These are phyloP conservation scores for Nannizzia gypsea DNA, from an alignment of 2,329 filamentous ascomycete genomes.

Conservation along the genomic window DNA sequence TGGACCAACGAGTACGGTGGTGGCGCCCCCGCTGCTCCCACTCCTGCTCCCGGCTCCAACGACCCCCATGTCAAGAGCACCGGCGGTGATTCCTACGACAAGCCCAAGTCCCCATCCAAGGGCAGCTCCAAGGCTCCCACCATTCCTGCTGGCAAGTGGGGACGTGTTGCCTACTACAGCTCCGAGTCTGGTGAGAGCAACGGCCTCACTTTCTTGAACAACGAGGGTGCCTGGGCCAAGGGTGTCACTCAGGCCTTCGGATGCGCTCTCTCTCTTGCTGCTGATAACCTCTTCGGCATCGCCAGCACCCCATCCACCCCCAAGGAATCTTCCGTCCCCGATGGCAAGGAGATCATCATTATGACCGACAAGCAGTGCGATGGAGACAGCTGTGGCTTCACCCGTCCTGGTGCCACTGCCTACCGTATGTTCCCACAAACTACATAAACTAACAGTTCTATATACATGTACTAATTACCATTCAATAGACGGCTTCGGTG, in stretches of 20 bases:
- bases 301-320: slow-evolving; percentile 40
- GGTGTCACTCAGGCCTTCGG: slow-evolving; percentile 47
- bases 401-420: slow-evolving; percentile 39
- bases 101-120: neutral
- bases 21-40: slow-evolving; percentile 10
- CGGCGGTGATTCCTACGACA: neutral
- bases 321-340: slow-evolving; percentile 38
- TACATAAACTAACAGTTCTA: neutral
- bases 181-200: slow-evolving; percentile 34
- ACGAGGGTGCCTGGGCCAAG: slow-evolving; percentile 44
- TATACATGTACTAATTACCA: slow-evolving; percentile 1
- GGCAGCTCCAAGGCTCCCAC: slow-evolving; percentile 10
- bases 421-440: slow-evolving; percentile 32
- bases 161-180: slow-evolving; percentile 39
- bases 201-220: slow-evolving; percentile 48
- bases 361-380: slow-evolving; percentile 41
- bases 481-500: slow-evolving; percentile 51
- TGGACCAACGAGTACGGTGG: slow-evolving; percentile 49
- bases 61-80: neutral
- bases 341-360: slow-evolving; percentile 41
- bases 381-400: slow-evolving; percentile 36
- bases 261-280: slow-evolving; percentile 46
- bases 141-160: slow-evolving; percentile 27
- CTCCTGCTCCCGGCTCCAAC: slow-evolving; percentile 7
- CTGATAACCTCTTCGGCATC: slow-evolving; percentile 36